Base-by-base conservation (phyloP, 768 basidiomycete genomes). In the Tylopilus rubrobrunneus region DNA sequence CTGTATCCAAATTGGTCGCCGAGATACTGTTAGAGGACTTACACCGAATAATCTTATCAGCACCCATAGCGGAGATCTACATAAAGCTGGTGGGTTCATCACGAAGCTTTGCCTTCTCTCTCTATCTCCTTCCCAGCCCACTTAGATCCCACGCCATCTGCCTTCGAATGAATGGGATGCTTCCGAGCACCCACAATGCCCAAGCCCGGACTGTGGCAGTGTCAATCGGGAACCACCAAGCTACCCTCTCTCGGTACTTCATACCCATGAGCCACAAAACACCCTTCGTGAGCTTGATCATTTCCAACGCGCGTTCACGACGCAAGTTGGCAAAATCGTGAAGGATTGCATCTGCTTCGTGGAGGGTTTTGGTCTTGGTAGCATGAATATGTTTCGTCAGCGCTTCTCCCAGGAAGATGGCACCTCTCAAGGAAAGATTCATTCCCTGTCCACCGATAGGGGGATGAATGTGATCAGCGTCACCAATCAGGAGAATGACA, bases 351-450 rank as follows among this genome's bases (percentile, higher is more conserved):
- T 78, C 75, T 0, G 60, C 60, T 21, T 58, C 61, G 5, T 51
- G 9, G 9, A 49, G 34, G 4, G 61, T 29, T 21, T 41, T 21
- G 0, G 50, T 55, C 36, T 59, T 49, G 2, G 53, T 15, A 21
- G 56, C 57, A 14, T 45, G 54, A 1, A 74, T 55, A 59, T 78
- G 76, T 15, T 69, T 62, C 14, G 65, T 61, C 29, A 82, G 62
- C 5, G 62, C 71, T 15, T 74, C 70, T 10, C 74, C 78, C 5
- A 82, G 71, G 45, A 69, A 66, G 19, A 80, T 64, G 7, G 77
- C 79, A 56, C 82, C 81, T 17, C 79, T 72, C 17, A 82, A 64
- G 7, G 80, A 78, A n/a, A 82, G 72, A 54, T 81, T 81, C 79
- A 82, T 25, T 15, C 81, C 80, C 46, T 81, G 80, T 0, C 81